Conservation (phyloP, 805 yeast species). For the Blastobotrys chiropterorum region DNA sequence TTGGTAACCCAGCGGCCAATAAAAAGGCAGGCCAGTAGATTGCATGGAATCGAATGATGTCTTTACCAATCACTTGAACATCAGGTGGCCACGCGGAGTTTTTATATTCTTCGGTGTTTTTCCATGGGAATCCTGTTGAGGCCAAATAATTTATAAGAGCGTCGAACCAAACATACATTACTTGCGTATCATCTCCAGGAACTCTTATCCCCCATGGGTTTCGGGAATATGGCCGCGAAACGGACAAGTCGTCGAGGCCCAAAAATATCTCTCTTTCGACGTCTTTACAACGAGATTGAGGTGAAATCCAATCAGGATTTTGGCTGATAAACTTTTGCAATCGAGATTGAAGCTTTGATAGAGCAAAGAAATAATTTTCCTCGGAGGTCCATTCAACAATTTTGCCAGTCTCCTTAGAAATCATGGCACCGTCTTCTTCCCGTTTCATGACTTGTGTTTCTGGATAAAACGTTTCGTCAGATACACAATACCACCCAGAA, state of each 20-base stretch:
- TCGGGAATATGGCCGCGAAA: slow-evolving; percentile 76
- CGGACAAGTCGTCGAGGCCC: slow-evolving; percentile 62
- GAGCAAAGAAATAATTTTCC: slow-evolving; percentile 77
- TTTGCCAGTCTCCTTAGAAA: slow-evolving; percentile 61
- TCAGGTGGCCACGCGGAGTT: slow-evolving; percentile 49
- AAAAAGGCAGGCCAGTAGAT: slow-evolving; percentile 91
- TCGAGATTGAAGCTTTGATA: slow-evolving; percentile 52
- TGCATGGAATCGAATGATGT: slow-evolving; percentile 81
- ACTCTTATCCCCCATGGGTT: slow-evolving; percentile 87
- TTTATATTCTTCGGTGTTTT: slow-evolving; percentile 20
- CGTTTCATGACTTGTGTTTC: slow-evolving; percentile 58
- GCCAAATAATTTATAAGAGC: slow-evolving; percentile 84
- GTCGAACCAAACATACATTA: slow-evolving; percentile 94
- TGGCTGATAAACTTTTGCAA: slow-evolving; percentile 45
- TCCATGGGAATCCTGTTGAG: slow-evolving; percentile 53
- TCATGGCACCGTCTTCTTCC: slow-evolving; percentile 23
- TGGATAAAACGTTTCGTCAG: slow-evolving; percentile 93
- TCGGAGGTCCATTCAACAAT: slow-evolving; percentile 74
- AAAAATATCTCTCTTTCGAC: slow-evolving; percentile 51
- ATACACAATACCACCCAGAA: slow-evolving; percentile 89
- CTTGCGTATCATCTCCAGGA: slow-evolving; percentile 72
- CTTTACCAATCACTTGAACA: slow-evolving; percentile 86
- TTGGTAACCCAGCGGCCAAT: slow-evolving; percentile 67
- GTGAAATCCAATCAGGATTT: slow-evolving; percentile 60
- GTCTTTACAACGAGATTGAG: slow-evolving; percentile 48